A percentile compares a stretch with the other conserved stretches of the same genome.
phyloP scores from a whole-genome alignment of 164 flowering plant species.

The Santalum album region DNA sequence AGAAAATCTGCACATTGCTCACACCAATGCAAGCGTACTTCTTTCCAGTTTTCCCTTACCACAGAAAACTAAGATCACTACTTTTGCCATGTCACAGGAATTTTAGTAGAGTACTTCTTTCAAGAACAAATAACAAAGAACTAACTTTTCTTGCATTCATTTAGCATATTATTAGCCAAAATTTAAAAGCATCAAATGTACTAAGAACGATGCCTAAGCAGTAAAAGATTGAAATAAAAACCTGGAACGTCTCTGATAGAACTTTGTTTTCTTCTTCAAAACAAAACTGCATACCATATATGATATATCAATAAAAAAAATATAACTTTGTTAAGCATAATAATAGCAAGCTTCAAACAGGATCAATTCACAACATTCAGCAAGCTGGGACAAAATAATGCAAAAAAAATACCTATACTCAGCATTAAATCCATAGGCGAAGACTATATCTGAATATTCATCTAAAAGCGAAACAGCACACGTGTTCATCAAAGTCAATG shows the following conservation, averaged over 20 bases:
- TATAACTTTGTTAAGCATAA: neutral
- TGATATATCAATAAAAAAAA: neutral
- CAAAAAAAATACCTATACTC: slow-evolving; percentile 23
- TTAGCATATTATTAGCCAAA: too few relatives aligned
- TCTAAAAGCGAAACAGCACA: slow-evolving; percentile 25
- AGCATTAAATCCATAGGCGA: slow-evolving; percentile 30
- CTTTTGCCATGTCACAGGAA: too few relatives aligned
- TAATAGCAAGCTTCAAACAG: neutral
- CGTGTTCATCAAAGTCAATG: slow-evolving; percentile 30
- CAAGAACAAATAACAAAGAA: too few relatives aligned
- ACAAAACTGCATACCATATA: slow-evolving; percentile 23
- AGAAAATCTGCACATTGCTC: neutral
- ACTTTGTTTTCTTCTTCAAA: slow-evolving; percentile 30
- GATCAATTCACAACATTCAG: neutral
- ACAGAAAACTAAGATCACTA: too few relatives aligned
- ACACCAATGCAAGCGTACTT: too few relatives aligned
- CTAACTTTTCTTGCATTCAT: too few relatives aligned
- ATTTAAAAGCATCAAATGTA: neutral
- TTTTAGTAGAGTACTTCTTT: too few relatives aligned
- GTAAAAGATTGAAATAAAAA: neutral
- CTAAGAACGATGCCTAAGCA: neutral
- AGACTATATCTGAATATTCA: slow-evolving; percentile 28
- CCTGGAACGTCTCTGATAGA: slow-evolving; percentile 41
- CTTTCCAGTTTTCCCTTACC: too few relatives aligned
- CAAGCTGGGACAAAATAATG: neutral